phyloP scores from a whole-genome alignment of 2,329 filamentous ascomycete species.

The Colletotrichum simmondsii region DNA sequence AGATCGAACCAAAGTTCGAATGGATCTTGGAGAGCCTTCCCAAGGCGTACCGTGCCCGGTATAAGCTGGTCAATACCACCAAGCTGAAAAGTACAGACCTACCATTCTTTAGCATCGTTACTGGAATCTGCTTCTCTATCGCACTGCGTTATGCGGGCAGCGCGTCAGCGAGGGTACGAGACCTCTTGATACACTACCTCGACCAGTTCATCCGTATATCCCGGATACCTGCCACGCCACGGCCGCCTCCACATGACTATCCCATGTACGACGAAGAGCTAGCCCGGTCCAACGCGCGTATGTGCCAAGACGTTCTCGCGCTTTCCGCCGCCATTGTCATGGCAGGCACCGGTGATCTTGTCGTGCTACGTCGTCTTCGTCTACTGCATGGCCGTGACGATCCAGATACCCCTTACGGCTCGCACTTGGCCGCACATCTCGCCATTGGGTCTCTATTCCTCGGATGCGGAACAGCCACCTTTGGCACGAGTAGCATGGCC shows the following conservation, averaged over 20 bases:
- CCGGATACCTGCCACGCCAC: slow-evolving; percentile 57
- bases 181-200: slow-evolving; percentile 85
- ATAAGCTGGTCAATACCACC: slow-evolving; percentile 68
- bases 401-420: slow-evolving; percentile 87
- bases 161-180: slow-evolving; percentile 75
- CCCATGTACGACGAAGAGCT: slow-evolving; percentile 84
- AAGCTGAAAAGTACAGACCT: slow-evolving; percentile 83
- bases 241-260: slow-evolving; percentile 38
- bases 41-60: slow-evolving; percentile 70
- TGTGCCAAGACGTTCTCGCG: slow-evolving; percentile 90
- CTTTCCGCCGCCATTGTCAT: slow-evolving; percentile 89
- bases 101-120: slow-evolving; percentile 91
- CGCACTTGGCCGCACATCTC: slow-evolving; percentile 91
- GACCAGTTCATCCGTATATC: slow-evolving; percentile 87
- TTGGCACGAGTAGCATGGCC: slow-evolving; percentile 88
- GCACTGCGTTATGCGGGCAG: slow-evolving; percentile 81
- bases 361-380: slow-evolving; percentile 85
- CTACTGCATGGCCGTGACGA: slow-evolving; percentile 90
- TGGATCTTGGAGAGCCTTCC: slow-evolving; percentile 86
- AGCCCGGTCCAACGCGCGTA: slow-evolving; percentile 83
- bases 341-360: slow-evolving; percentile 93
- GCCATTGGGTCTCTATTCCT: slow-evolving; percentile 92
- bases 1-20: slow-evolving; percentile 75
- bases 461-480: slow-evolving; percentile 91
- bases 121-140: slow-evolving; percentile 86